Evolutionary conservation across 257 asterid genomes (phyloP).

Genomic region (Solanum boliviense): DNA sequence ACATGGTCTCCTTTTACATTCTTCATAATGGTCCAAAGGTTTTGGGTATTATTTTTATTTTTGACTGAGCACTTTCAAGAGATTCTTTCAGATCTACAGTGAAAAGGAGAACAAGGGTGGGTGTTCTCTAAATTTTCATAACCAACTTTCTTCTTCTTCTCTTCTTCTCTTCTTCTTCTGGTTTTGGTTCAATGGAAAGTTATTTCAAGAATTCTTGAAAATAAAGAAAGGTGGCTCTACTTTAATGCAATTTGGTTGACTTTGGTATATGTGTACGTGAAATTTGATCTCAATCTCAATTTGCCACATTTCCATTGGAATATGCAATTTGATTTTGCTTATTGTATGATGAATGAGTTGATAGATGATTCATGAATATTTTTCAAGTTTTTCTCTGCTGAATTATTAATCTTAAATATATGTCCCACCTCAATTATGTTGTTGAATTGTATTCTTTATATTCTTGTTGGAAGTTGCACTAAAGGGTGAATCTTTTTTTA

Average conservation of each 20-base stretch:
- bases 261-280: not conserved
- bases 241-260: not conserved
- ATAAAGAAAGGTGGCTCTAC: not conserved
- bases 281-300: not conserved
- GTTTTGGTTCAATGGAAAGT: not conserved
- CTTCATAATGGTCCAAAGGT: conserved; percentile 29
- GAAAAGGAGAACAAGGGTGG: not conserved
- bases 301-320: not conserved
- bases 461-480: not conserved
- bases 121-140: not conserved
- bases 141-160: conserved; percentile 1
- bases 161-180: not conserved
- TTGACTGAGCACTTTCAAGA: conserved; percentile 33
- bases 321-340: not conserved
- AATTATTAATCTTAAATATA: not conserved
- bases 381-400: not conserved
- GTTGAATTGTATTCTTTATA: not conserved
- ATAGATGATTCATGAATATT: not conserved
- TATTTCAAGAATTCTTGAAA: not conserved
- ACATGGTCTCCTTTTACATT: conserved; percentile 48
- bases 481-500: not conserved
- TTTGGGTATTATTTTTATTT: conserved; percentile 20
- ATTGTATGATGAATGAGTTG: not conserved
- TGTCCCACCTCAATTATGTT: conserved; percentile 1
- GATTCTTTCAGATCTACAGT: conserved; percentile 49